Conservation (phyloP, 495 filamentous ascomycete species). For the Trichoderma erinaceum region DNA sequence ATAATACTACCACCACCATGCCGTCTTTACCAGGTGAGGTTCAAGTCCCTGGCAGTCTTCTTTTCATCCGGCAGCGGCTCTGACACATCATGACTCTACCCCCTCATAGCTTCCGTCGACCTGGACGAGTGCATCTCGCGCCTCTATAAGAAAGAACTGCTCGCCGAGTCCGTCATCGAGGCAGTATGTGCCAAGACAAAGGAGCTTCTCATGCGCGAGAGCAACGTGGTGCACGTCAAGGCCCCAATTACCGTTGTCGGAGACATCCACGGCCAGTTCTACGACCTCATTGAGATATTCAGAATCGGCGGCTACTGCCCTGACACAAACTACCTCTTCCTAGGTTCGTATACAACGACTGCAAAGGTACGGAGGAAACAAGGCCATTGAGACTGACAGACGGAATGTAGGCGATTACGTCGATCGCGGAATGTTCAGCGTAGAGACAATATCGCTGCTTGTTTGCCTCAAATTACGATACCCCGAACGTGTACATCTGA, state of each 20-base stretch:
- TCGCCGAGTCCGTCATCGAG: conserved; percentile 96
- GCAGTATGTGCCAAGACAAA: conserved; percentile 99
- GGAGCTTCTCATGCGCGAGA: conserved; percentile 97
- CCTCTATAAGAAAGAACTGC: conserved; percentile 90
- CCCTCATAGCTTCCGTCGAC: conserved; percentile 75
- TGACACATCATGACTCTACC: conserved; percentile 15
- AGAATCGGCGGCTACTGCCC: conserved; percentile 95
- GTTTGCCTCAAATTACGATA: conserved; percentile 93
- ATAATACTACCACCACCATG: not conserved
- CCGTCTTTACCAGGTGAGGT: conserved; percentile 16
- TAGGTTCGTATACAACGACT: conserved; percentile 53
- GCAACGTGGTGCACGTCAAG: conserved; percentile 95
- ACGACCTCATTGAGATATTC: conserved; percentile 97
- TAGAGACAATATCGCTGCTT: conserved; percentile 93
- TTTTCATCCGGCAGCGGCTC: conserved; percentile 12
- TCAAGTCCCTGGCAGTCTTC: conserved; percentile 12
- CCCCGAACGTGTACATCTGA: conserved; percentile 84
- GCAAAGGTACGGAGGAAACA: too few species aligned
- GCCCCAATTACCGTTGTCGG: conserved; percentile 98
- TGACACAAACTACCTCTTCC: conserved; percentile 95
- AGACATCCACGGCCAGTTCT: conserved; percentile 98
- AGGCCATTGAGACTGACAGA: not conserved
- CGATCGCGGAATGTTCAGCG: conserved; percentile 91
- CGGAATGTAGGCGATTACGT: conserved; percentile 76
- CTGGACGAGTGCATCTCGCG: conserved; percentile 96